Evolutionary conservation across 352 stramenopile species (phyloP).

Genomic region (Phytophthora kernoviae): DNA sequence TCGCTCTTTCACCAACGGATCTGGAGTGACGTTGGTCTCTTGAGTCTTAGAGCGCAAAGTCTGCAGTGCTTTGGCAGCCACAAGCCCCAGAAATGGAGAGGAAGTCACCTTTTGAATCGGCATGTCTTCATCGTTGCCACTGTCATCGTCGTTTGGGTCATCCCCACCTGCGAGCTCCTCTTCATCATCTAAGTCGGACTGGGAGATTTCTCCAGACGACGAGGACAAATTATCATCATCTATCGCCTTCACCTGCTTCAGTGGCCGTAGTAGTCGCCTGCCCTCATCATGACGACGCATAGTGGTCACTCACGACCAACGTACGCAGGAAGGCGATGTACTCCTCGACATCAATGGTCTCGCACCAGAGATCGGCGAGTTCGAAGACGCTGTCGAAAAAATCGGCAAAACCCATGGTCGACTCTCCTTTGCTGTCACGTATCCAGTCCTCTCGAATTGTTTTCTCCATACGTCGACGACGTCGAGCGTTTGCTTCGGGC

Average conservation of each 20-base stretch:
- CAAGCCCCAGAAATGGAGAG: conserved; percentile 16
- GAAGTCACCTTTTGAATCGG: conserved; percentile 1
- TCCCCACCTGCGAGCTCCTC: conserved; percentile 20
- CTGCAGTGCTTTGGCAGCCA: conserved; percentile 24
- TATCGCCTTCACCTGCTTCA: conserved; percentile 52
- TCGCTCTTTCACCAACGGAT: conserved; percentile 5
- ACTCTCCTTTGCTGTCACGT: conserved; percentile 60
- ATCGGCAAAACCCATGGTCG: conserved; percentile 60
- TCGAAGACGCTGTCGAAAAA: conserved; percentile 84
- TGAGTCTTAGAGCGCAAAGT: conserved; percentile 22
- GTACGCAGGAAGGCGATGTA: conserved; percentile 62
- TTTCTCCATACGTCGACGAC: conserved; percentile 37
- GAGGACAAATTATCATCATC: conserved; percentile 49
- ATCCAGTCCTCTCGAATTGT: conserved; percentile 69
- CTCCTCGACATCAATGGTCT: conserved; percentile 69
- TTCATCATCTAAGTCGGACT: conserved; percentile 25
- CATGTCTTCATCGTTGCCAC: conserved; percentile 28
- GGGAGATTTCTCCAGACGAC: conserved; percentile 27
- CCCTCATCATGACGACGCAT: conserved; percentile 15
- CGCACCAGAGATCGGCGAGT: conserved; percentile 74
- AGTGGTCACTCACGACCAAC: conserved; percentile 47
- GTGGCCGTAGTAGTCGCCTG: conserved; percentile 43
- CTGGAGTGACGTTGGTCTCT: background rate
- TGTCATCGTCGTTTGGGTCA: conserved; percentile 11
- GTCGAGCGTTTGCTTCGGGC: conserved; percentile 36